A percentile compares a stretch with the other conserved stretches of the same genome.
Conservation (phyloP, 768 basidiomycete species). For the Amanita rubescens region DNA sequence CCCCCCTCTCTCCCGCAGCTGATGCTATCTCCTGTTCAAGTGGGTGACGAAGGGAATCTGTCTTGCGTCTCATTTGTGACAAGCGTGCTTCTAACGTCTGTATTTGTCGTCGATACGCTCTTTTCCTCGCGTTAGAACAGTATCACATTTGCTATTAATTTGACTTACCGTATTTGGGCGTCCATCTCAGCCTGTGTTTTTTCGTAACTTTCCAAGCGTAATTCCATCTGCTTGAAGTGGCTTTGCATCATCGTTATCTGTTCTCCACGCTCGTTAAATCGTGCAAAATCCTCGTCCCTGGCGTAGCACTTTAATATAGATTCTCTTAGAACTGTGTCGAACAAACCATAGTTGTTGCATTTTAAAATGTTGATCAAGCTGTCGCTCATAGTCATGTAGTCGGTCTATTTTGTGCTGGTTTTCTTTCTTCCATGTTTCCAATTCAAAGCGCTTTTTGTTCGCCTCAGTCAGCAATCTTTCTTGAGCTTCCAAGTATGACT, state of each 20-base stretch:
- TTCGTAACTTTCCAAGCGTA: conserved; percentile 54
- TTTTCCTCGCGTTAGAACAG: conserved; percentile 18
- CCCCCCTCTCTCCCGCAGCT: conserved; percentile 39
- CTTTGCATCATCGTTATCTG: conserved; percentile 49
- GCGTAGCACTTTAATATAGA: background rate
- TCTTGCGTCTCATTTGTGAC: conserved; percentile 36
- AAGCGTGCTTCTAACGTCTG: conserved; percentile 56
- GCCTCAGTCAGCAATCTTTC: conserved; percentile 64
- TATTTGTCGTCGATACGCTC: conserved; percentile 51
- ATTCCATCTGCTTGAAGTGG: conserved; percentile 58
- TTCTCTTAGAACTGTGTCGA: background rate
- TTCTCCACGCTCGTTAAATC: conserved; percentile 57
- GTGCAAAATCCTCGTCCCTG: conserved; percentile 73
- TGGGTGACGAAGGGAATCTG: conserved; percentile 23
- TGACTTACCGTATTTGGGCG: conserved; percentile 49
- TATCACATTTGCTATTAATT: conserved; percentile 12
- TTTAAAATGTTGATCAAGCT: conserved; percentile 74
- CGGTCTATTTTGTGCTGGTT: conserved; percentile 76
- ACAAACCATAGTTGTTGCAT: conserved; percentile 74
- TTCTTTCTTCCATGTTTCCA: conserved; percentile 73
- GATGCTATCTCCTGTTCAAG: conserved; percentile 35
- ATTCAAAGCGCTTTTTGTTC: conserved; percentile 55
- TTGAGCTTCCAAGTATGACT: conserved; percentile 68
- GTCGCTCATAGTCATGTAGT: conserved; percentile 78
- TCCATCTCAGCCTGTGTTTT: conserved; percentile 47